A percentile compares a stretch with the other conserved stretches of the same genome.
Conservation (phyloP, 2,329 filamentous ascomycete genomes). For the Phialophora macrospora region DNA sequence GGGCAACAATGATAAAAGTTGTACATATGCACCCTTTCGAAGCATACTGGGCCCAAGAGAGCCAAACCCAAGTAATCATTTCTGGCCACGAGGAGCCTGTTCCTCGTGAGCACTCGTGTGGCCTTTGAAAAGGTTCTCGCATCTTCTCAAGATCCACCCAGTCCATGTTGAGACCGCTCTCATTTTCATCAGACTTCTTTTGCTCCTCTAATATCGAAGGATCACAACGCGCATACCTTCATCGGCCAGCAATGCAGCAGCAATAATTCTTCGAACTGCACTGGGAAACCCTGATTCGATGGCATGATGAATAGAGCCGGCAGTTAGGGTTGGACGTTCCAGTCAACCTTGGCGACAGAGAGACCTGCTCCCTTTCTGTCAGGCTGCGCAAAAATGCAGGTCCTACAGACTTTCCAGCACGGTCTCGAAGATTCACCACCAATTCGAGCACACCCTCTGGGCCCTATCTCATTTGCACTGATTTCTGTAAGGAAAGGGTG, state of each 20-base stretch:
- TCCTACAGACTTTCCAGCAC: background rate
- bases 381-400: background rate
- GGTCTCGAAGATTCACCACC: background rate
- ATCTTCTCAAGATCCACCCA: background rate
- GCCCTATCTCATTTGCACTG: background rate
- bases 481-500: background rate
- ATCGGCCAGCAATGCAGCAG: background rate
- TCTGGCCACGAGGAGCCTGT: background rate
- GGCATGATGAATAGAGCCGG: background rate
- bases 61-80: background rate
- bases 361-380: background rate
- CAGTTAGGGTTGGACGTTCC: background rate
- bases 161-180: background rate
- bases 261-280: background rate
- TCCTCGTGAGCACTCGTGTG: background rate
- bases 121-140: background rate
- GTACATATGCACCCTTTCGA: constrained; percentile 25
- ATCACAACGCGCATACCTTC: background rate
- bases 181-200: background rate
- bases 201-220: background rate
- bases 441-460: background rate
- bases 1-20: constrained; percentile 2
- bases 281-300: background rate
- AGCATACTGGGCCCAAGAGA: background rate
- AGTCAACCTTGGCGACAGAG: too few relatives aligned